Conservation (phyloP, 192 early-diverging fungal species). For the Neocallimastix lanati region DNA sequence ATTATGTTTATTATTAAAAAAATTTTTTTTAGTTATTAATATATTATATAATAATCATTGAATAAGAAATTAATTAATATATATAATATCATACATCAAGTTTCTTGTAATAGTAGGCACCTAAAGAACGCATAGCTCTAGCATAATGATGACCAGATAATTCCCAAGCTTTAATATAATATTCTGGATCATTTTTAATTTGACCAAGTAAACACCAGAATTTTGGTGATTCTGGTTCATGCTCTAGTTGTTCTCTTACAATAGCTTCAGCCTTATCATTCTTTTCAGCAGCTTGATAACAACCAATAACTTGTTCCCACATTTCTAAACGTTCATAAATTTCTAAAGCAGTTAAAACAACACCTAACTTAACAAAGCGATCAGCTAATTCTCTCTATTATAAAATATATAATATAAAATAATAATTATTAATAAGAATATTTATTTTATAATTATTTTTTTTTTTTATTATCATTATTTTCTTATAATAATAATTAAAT, state of each 20-base stretch:
- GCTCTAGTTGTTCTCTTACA: constrained; percentile 42
- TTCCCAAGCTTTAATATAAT: constrained; percentile 80
- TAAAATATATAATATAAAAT: too few species aligned
- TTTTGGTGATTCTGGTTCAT: constrained; percentile 56
- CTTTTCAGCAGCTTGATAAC: constrained; percentile 72
- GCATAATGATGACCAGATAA: constrained; percentile 62
- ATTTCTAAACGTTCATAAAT: constrained; percentile 85
- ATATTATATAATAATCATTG: too few species aligned
- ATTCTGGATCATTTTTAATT: constrained; percentile 47
- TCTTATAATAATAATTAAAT: too few species aligned
- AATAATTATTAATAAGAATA: too few species aligned
- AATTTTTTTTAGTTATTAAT: too few species aligned
- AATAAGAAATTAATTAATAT: too few species aligned
- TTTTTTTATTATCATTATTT: too few species aligned
- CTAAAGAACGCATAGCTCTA: constrained; percentile 87
- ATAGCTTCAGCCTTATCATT: constrained; percentile 69
- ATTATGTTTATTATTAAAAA: constrained; percentile 1
- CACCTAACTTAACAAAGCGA: constrained; percentile 66
- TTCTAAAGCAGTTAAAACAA: constrained; percentile 75
- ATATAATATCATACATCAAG: constrained; percentile 26
- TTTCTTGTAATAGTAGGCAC: constrained; percentile 53
- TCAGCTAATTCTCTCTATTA: constrained; percentile 59
- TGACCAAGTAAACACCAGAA: constrained; percentile 83
- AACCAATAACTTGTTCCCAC: constrained; percentile 88
- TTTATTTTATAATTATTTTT: too few species aligned